Evolutionary conservation across 2,329 filamentous ascomycete species (phyloP).

Genomic region (Fusarium sp.): DNA sequence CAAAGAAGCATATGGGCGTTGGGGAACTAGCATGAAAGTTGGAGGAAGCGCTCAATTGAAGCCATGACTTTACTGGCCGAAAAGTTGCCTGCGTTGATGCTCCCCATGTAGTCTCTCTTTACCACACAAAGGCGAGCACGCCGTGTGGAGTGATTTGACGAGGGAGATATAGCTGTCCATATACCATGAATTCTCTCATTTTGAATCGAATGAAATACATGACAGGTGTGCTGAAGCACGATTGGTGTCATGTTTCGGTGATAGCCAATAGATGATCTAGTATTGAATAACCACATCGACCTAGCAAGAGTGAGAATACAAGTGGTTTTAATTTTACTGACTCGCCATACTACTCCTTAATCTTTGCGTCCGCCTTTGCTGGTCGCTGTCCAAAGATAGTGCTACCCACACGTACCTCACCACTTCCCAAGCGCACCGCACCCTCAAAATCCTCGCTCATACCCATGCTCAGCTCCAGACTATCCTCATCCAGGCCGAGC

Average conservation of each 20-base stretch:
- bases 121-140: conserved; percentile 21
- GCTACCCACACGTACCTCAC: conserved; percentile 92
- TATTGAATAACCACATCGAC: not conserved
- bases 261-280: not conserved
- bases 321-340: conserved; percentile 1
- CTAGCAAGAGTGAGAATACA: not conserved
- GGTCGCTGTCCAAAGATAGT: conserved; percentile 93
- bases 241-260: not conserved
- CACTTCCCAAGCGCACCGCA: conserved; percentile 85
- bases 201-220: conserved; percentile 36
- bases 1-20: conserved; percentile 55
- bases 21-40: conserved; percentile 47
- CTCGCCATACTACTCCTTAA: conserved; percentile 62
- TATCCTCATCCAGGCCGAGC: conserved; percentile 61
- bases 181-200: conserved; percentile 47
- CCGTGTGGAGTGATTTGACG: conserved; percentile 36
- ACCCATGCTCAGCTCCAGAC: conserved; percentile 95
- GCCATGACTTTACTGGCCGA: conserved; percentile 40
- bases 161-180: conserved; percentile 46
- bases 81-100: conserved; percentile 35
- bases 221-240: not conserved
- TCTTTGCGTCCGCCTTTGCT: conserved; percentile 82
- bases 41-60: conserved; percentile 45
- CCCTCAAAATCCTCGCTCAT: conserved; percentile 98
- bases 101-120: conserved; percentile 28